phyloP scores from a whole-genome alignment of 169 alveolate species.

The Cryptosporidium bovis region DNA sequence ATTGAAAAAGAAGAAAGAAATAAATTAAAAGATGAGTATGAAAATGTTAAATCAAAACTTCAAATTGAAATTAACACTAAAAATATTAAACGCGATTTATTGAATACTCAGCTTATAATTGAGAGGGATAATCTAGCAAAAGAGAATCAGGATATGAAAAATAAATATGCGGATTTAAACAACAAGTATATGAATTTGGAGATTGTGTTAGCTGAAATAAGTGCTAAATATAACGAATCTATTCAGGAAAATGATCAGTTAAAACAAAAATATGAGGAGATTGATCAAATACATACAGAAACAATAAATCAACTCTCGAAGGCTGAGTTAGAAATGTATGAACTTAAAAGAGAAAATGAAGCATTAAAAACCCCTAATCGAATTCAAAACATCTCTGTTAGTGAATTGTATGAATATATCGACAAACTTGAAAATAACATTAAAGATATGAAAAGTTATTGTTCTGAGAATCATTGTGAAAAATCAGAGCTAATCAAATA shows the following conservation, averaged over 20 bases:
- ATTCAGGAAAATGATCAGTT: constrained; percentile 25
- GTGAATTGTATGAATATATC: constrained; percentile 47
- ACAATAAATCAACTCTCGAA: constrained; percentile 48
- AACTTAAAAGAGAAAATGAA: constrained; percentile 48
- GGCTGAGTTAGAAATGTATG: constrained; percentile 66
- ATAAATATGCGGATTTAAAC: constrained; percentile 11
- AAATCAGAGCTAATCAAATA: neutral
- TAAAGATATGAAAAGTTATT: neutral
- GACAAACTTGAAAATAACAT: constrained; percentile 47
- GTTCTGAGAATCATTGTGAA: neutral
- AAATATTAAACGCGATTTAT: constrained; percentile 40
- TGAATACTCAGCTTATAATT: constrained; percentile 28
- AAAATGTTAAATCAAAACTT: constrained; percentile 15
- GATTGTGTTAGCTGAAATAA: constrained; percentile 36
- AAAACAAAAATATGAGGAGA: constrained; percentile 23
- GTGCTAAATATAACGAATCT: constrained; percentile 22
- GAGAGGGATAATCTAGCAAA: constrained; percentile 47
- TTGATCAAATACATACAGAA: constrained; percentile 64
- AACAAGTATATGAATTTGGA: constrained; percentile 22
- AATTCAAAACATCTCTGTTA: constrained; percentile 10
- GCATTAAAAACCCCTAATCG: neutral
- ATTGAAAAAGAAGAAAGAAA: constrained; percentile 52
- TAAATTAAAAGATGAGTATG: constrained; percentile 49
- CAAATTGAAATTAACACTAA: constrained; percentile 50
- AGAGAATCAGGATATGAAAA: constrained; percentile 16